These are phyloP conservation scores for Laetiporus sulphureus DNA, from an alignment of 1,284 basidiomycete species.

Conservation along the genomic window DNA sequence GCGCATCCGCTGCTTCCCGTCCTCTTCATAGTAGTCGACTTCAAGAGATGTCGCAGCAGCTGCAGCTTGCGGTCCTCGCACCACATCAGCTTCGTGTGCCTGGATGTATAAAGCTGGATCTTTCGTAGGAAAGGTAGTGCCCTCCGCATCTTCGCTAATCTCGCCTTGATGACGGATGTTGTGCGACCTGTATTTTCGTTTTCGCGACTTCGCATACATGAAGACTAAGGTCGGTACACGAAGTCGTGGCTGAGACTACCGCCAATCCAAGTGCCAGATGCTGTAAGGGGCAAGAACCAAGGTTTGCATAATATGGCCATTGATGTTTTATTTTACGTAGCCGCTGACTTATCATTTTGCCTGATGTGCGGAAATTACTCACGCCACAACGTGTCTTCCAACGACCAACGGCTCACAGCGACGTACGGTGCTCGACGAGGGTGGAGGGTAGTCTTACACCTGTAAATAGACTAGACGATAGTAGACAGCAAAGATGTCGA, in stretches of 20 bases:
- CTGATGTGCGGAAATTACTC: no score
- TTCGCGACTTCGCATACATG: slow-evolving; percentile 2
- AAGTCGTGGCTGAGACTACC: no score
- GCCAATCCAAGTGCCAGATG: no score
- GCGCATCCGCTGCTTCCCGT: slow-evolving; percentile 12
- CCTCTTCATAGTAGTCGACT: slow-evolving; percentile 17
- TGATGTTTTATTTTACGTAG: no score
- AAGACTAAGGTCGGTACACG: no score
- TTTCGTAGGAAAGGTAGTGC: background rate
- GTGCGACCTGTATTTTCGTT: slow-evolving; percentile 6
- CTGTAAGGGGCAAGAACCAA: no score
- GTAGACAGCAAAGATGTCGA: slow-evolving; percentile 18
- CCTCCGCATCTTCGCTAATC: background rate
- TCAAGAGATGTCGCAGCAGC: slow-evolving; percentile 44
- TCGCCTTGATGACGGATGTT: no score
- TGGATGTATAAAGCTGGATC: slow-evolving; percentile 42
- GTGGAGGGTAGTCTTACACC: background rate
- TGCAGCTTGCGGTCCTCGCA: slow-evolving; percentile 39
- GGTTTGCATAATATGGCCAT: no score
- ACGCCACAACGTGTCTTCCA: no score
- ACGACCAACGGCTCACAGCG: no score
- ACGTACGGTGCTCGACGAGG: background rate
- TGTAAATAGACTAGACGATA: background rate
- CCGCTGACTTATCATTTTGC: no score
- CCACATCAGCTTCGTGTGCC: slow-evolving; percentile 62